phyloP scores from a whole-genome alignment of 495 filamentous ascomycete genomes.

The Aspergillus carlsbadensis region DNA sequence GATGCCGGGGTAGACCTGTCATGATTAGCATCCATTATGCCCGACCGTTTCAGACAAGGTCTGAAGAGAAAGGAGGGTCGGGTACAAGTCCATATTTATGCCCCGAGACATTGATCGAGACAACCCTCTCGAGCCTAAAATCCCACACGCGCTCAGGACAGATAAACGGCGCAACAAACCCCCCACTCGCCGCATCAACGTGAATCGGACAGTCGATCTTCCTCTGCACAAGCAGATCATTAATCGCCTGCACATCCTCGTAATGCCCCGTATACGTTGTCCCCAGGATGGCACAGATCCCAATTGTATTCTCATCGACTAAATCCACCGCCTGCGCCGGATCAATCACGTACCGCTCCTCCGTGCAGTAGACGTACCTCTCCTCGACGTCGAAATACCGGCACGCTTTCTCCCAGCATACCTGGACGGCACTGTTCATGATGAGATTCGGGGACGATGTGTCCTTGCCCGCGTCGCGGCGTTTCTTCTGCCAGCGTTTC shows the following conservation, averaged over 20 bases:
- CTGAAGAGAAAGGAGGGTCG: background rate
- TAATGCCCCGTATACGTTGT: constrained; percentile 97
- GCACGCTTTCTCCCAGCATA: constrained; percentile 96
- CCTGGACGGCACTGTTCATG: constrained; percentile 91
- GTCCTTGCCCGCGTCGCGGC: constrained; percentile 74
- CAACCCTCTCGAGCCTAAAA: constrained; percentile 80
- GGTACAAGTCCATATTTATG: constrained; percentile 75
- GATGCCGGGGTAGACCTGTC: constrained; percentile 79
- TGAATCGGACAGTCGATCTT: constrained; percentile 80
- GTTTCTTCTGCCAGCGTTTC: constrained; percentile 87
- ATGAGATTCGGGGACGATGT: constrained; percentile 77
- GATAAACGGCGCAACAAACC: constrained; percentile 87
- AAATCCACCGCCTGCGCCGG: constrained; percentile 75
- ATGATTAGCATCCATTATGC: constrained; percentile 3
- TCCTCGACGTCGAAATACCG: constrained; percentile 93
- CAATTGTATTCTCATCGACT: constrained; percentile 95
- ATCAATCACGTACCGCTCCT: constrained; percentile 81
- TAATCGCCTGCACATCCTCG: constrained; percentile 86
- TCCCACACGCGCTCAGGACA: constrained; percentile 83
- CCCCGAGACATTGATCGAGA: constrained; percentile 89
- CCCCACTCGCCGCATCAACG: constrained; percentile 86
- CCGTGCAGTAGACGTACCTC: constrained; percentile 81
- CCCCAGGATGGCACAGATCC: constrained; percentile 85
- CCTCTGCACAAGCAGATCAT: constrained; percentile 72
- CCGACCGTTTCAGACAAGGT: background rate